Conservation (phyloP, 495 filamentous ascomycete genomes). For the Hypoxylon lienhwacheense region DNA sequence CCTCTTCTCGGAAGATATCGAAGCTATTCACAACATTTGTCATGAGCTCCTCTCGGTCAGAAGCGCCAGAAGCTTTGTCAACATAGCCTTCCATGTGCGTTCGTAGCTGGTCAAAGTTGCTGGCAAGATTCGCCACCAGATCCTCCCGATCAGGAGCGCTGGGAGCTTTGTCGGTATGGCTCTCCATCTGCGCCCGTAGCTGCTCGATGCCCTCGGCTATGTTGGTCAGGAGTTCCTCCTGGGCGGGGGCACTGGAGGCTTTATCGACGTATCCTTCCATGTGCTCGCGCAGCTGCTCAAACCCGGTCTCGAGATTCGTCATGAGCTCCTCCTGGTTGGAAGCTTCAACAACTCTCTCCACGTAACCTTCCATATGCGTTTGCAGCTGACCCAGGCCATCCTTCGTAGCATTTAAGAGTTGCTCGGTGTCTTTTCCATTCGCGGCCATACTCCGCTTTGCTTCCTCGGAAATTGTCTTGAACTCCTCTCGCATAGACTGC, state of each 20-base stretch:
- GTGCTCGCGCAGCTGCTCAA: conserved; percentile 72
- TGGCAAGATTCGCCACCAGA: conserved; percentile 68
- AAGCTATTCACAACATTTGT: conserved; percentile 71
- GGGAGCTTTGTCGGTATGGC: conserved; percentile 66
- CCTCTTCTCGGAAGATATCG: conserved; percentile 70
- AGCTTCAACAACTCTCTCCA: conserved; percentile 23
- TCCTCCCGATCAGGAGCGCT: conserved; percentile 74
- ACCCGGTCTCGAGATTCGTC: conserved; percentile 77
- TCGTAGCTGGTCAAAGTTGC: conserved; percentile 59
- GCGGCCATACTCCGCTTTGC: conserved; percentile 74
- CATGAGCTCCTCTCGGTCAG: conserved; percentile 76
- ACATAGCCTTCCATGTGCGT: conserved; percentile 78
- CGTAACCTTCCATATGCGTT: conserved; percentile 70
- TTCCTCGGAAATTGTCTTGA: conserved; percentile 60
- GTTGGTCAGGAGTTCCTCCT: conserved; percentile 68
- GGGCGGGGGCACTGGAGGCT: conserved; percentile 65
- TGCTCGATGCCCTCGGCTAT: conserved; percentile 51
- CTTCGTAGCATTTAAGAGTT: conserved; percentile 80
- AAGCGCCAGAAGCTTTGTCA: conserved; percentile 64
- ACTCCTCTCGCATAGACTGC: conserved; percentile 68
- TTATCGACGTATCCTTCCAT: conserved; percentile 77
- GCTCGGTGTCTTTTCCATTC: conserved; percentile 75
- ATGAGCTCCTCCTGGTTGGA: conserved; percentile 76
- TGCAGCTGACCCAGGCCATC: conserved; percentile 81
- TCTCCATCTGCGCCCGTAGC: conserved; percentile 63